A percentile compares a stretch with the other conserved stretches of the same genome.
Conservation (phyloP, 352 stramenopile genomes). For the Aphanomyces invadans region DNA sequence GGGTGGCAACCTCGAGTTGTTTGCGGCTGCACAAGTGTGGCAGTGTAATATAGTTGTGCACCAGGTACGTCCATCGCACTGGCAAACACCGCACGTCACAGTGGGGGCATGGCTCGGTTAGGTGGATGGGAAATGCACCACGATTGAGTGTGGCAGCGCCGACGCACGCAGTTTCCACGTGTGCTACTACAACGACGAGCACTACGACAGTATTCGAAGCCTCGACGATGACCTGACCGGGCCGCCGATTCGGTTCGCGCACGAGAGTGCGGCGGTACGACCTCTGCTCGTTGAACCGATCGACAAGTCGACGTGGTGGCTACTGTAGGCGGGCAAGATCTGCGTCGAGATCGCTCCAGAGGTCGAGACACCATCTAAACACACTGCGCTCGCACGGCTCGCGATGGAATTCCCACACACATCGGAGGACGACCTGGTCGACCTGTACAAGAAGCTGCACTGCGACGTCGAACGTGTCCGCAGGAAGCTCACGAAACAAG, state of each 20-base stretch:
- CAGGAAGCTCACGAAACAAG: neutral
- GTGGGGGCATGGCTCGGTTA: neutral
- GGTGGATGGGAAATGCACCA: slow-evolving; percentile 33
- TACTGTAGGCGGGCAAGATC: slow-evolving; percentile 9
- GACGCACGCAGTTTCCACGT: slow-evolving; percentile 8
- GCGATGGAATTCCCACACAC: neutral
- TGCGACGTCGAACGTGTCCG: slow-evolving; percentile 11
- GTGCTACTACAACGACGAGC: slow-evolving; percentile 32
- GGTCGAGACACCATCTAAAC: neutral
- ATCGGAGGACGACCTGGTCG: neutral
- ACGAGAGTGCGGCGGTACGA: slow-evolving; percentile 31
- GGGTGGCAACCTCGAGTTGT: slow-evolving; percentile 78
- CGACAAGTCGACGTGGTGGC: neutral
- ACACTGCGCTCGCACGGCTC: neutral
- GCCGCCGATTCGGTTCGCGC: slow-evolving; percentile 39
- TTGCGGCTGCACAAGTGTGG: slow-evolving; percentile 60
- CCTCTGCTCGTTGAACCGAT: neutral
- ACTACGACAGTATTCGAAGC: slow-evolving; percentile 76
- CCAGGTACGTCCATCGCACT: slow-evolving; percentile 64
- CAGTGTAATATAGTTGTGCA: slow-evolving; percentile 72
- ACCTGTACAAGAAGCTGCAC: slow-evolving; percentile 11
- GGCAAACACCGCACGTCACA: no score
- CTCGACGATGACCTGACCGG: slow-evolving; percentile 28
- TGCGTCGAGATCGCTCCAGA: slow-evolving; percentile 7
- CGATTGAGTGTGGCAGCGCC: slow-evolving; percentile 16